phyloP scores from a whole-genome alignment of 1,284 basidiomycete genomes.

The Xerocomus nothofagi region DNA sequence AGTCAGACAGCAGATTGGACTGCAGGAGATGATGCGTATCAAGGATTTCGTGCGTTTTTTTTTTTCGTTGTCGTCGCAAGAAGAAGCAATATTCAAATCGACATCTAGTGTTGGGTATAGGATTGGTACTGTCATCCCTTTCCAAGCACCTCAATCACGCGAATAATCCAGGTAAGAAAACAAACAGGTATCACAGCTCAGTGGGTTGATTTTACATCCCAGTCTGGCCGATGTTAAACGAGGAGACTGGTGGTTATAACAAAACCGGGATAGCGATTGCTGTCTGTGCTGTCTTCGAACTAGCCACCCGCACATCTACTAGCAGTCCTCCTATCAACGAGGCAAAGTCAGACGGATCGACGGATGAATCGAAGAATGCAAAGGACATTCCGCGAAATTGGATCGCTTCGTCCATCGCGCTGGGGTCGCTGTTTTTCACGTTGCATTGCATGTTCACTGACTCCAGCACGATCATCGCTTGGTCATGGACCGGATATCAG shows the following conservation, averaged over 20 bases:
- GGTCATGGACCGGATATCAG: conserved; percentile 87
- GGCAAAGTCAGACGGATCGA: conserved; percentile 4
- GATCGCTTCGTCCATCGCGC: conserved; percentile 55
- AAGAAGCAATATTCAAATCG: not conserved
- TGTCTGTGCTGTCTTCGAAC: conserved; percentile 52
- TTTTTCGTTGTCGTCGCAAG: not conserved
- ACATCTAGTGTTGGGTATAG: conserved; percentile 58
- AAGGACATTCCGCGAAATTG: conserved; percentile 37
- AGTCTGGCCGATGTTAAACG: conserved; percentile 83
- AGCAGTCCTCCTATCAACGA: conserved; percentile 12
- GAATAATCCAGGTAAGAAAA: conserved; percentile 70
- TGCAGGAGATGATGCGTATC: conserved; percentile 46
- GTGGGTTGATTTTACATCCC: conserved; percentile 2
- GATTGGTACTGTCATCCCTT: conserved; percentile 69
- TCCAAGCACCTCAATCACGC: conserved; percentile 78
- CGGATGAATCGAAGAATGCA: conserved; percentile 9
- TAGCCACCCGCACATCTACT: conserved; percentile 40
- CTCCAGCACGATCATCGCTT: conserved; percentile 81
- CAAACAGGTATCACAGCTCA: not conserved
- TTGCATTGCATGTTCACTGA: conserved; percentile 82
- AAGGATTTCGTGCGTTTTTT: conserved; percentile 55
- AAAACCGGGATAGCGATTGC: conserved; percentile 60
- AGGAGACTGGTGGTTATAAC: conserved; percentile 71
- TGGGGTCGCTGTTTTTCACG: conserved; percentile 76
- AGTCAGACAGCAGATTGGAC: conserved; percentile 59